A percentile compares a stretch with the other conserved stretches of the same genome.
Conservation (phyloP, 164 flowering plant species). For the Chloranthus sessilifolius region DNA sequence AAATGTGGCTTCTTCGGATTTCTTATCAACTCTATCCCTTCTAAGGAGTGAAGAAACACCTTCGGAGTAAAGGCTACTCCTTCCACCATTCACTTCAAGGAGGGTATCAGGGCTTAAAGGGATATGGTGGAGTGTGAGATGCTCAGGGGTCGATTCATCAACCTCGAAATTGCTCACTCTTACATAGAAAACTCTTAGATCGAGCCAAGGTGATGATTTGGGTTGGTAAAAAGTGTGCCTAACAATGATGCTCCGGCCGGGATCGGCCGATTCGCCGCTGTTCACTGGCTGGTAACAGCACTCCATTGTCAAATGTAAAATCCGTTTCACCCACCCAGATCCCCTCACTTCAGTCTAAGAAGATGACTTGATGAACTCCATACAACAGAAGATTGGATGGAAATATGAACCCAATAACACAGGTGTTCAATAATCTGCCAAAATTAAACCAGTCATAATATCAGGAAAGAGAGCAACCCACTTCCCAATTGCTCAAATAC, state of each 20-base stretch:
- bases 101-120: slow-evolving; percentile 64
- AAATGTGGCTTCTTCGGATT: slow-evolving; percentile 75
- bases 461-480: slow-evolving; percentile 2
- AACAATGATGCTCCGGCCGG: slow-evolving; percentile 23
- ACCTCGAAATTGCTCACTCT: slow-evolving; percentile 62
- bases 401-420: slow-evolving; percentile 2
- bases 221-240: slow-evolving; percentile 29
- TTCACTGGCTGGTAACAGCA: slow-evolving; percentile 22
- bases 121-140: slow-evolving; percentile 63
- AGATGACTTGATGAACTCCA: slow-evolving; percentile 13
- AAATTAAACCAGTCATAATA: neutral
- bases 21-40: slow-evolving; percentile 68
- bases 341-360: slow-evolving; percentile 17
- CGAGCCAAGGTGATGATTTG: slow-evolving; percentile 59
- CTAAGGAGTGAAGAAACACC: slow-evolving; percentile 54
- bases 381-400: slow-evolving; percentile 8
- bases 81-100: slow-evolving; percentile 68
- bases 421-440: neutral
- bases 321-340: slow-evolving; percentile 14
- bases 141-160: slow-evolving; percentile 63
- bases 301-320: slow-evolving; percentile 32
- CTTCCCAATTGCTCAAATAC: too few relatives aligned
- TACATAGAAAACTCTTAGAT: slow-evolving; percentile 77
- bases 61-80: slow-evolving; percentile 50
- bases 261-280: slow-evolving; percentile 27